Evolutionary conservation across 495 filamentous ascomycete species (phyloP), one percentile per base, ranked within the genome.

Genomic region (Trichoderma orchidacearum): DNA sequence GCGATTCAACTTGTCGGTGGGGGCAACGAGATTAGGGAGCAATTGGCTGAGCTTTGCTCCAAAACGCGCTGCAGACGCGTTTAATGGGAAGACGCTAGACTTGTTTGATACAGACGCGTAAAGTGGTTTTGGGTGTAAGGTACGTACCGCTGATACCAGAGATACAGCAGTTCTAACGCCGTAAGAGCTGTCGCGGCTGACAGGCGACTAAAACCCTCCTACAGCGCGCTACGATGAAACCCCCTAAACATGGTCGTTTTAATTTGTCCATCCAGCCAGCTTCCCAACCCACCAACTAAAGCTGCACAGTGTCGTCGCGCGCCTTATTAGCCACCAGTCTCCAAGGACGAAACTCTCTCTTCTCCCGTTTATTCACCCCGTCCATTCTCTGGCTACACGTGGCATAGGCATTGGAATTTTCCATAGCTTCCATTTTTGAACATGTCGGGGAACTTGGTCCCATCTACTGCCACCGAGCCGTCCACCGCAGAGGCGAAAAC

Each of bases 91-190:
- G 1, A 11, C 55, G 59, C 67, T 70, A 68, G 53, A 17, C 67
- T 60, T 28, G n/a, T 56, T 58, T 12, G 3, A 53, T 57, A 11
- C 12, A 31, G 30, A 60, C 72, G 70, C 68, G 72, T 73, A 69
- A 72, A 73, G 70, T 68, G 70, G 68, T 66, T 64, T 45, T 30
- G 41, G n/a, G n/a, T n/a, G n/a, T n/a, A n/a, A n/a, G n/a, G n/a
- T n/a, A n/a, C n/a, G n/a, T n/a, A n/a, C n/a, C n/a, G n/a, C n/a
- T n/a, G n/a, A n/a, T n/a, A n/a, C n/a, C n/a, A n/a, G n/a, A n/a
- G n/a, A n/a, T n/a, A n/a, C n/a, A n/a, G n/a, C n/a, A n/a, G n/a
- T n/a, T n/a, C n/a, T n/a, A n/a, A n/a, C n/a, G n/a, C n/a, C n/a
- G n/a, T n/a, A n/a, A n/a, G n/a, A n/a, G n/a, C n/a, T n/a, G n/a